Base-by-base conservation (phyloP, 352 stramenopile species). In the Thraustotheca clavata region DNA sequence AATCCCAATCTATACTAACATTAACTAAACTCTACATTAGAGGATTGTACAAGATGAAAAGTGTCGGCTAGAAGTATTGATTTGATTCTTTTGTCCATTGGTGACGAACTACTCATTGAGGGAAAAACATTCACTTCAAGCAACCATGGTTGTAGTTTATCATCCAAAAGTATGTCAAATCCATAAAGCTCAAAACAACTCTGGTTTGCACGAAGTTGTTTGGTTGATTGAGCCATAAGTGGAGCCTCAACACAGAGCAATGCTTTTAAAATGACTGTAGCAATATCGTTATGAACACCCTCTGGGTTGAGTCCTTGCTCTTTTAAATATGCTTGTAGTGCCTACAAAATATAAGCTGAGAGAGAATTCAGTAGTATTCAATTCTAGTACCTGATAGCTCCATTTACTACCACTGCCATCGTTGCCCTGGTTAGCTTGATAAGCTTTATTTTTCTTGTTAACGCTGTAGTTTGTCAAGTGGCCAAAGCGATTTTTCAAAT, bases 381-480 rank as follows among this genome's bases (percentile, higher is more conserved):
- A n/a, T 14, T 59, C 18, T 9, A 86, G 67, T 59, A 72, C 82
- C 22, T 87, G 63, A 0, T 88, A 69, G 60, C 74, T 89, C 87
- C 87, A 95, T 70, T 96, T 96, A 65, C 81, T 94, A 18, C 67
- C 70, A 24, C 79, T 72, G 9, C 60, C 61, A 18, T 76, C 73
- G 18, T 82, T 70, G 0, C 70, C 70, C 57, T 88, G 71, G 38
- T 87, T 89, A 18, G 80, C 75, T 67, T 89, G 72, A 66, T 94
- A 96, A 1, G 67, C 72, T 27, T 69, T 75, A 68, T 89, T 95
- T 49, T 88, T 93, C 69, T 96, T 96, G 72, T 96, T 96, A 57
- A 96, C 83, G 59, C 76, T 89, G 77, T 94, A 96, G 72, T 97
- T 97, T 11, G 89, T 96, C n/a, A 97, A 69, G 68, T 97, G 87